Evolutionary conservation across 768 basidiomycete species (phyloP).

Genomic region (Cyclocybe aegerita): DNA sequence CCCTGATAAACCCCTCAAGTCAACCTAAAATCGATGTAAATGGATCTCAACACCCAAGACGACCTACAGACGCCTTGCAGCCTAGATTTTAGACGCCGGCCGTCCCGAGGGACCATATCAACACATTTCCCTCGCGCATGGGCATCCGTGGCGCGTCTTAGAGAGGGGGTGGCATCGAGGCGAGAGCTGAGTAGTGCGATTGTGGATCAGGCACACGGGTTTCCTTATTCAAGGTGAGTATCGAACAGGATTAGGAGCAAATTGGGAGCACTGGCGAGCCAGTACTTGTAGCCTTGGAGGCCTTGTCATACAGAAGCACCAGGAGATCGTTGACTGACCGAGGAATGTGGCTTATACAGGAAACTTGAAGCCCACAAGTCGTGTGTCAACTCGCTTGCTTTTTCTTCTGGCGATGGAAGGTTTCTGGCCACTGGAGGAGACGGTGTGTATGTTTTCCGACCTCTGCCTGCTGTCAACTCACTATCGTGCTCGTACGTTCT

Average conservation of each 20-base stretch:
- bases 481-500: conserved; percentile 1
- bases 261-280: too few relatives aligned
- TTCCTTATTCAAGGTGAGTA: conserved; percentile 39
- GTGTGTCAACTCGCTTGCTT: conserved; percentile 64
- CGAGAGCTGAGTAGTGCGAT: conserved; percentile 17
- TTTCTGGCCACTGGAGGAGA: conserved; percentile 73
- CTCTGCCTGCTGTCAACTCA: background rate
- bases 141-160: too few relatives aligned
- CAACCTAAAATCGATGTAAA: too few relatives aligned
- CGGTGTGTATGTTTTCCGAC: conserved; percentile 38
- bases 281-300: background rate
- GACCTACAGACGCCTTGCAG: too few relatives aligned
- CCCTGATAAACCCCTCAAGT: too few relatives aligned
- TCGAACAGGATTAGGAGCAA: background rate
- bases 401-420: conserved; percentile 58
- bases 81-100: too few relatives aligned
- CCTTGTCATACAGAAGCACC: background rate
- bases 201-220: conserved; percentile 24
- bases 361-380: conserved; percentile 46
- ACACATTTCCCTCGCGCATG: too few relatives aligned
- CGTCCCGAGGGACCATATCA: too few relatives aligned
- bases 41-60: too few relatives aligned
- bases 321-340: background rate
- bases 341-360: conserved; percentile 5
- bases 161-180: background rate